A percentile compares a stretch with the other conserved stretches of the same genome.
These are phyloP conservation scores for Grifola frondosa DNA, from an alignment of 1,284 basidiomycete species.

Conservation along the genomic window DNA sequence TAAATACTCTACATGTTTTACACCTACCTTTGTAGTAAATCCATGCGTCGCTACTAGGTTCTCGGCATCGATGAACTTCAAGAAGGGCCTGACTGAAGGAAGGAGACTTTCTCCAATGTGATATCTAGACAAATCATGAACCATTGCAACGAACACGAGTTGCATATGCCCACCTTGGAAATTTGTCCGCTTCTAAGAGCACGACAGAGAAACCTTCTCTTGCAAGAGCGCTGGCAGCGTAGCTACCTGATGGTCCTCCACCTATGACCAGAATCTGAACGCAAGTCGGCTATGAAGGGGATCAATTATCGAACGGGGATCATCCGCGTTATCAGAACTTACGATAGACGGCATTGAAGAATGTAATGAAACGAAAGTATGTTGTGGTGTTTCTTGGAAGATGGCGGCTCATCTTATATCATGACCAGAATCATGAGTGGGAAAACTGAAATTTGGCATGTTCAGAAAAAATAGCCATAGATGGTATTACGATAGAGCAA, in stretches of 20 bases:
- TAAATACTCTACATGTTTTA: no score
- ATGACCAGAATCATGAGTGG: no score
- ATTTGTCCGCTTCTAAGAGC: constrained; percentile 63
- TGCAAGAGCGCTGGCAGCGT: constrained; percentile 61
- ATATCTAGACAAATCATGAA: constrained; percentile 21
- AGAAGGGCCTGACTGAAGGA: constrained; percentile 32
- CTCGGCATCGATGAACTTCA: constrained; percentile 34
- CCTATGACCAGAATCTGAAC: constrained; percentile 39
- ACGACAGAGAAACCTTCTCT: constrained; percentile 65
- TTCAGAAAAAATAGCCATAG: no score
- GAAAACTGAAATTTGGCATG: no score
- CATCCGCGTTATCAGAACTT: no score
- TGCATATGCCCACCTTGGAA: constrained; percentile 46
- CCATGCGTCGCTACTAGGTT: constrained; percentile 28
- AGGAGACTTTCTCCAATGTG: constrained; percentile 37
- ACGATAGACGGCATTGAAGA: no score
- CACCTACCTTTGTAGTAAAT: constrained; percentile 33
- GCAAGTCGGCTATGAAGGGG: constrained; percentile 22
- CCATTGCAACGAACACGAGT: neutral
- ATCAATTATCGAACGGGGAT: no score
- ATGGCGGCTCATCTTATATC: no score
- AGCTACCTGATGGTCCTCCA: constrained; percentile 66
- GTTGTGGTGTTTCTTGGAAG: no score
- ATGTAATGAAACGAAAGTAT: no score
- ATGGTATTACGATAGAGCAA: no score